phyloP scores from a whole-genome alignment of 768 basidiomycete species.

The Suillus clintonianus region DNA sequence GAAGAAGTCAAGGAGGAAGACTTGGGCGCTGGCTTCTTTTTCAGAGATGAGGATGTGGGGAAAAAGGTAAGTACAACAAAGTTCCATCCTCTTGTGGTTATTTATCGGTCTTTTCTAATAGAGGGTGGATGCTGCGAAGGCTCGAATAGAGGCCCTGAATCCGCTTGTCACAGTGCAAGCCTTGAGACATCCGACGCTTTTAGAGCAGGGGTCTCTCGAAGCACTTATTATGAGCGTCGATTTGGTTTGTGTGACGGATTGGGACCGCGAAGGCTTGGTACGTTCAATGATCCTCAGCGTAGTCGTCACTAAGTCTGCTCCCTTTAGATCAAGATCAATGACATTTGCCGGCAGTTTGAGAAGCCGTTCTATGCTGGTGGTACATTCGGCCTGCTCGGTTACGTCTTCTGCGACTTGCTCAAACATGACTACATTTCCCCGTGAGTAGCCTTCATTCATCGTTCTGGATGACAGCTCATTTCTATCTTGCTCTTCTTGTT shows the following conservation, averaged over 20 bases:
- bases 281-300: slow-evolving; percentile 31
- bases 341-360: slow-evolving; percentile 67
- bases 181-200: slow-evolving; percentile 48
- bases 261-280: slow-evolving; percentile 69
- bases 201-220: slow-evolving; percentile 56
- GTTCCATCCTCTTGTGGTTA: slow-evolving; percentile 29
- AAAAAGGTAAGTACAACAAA: slow-evolving; percentile 66
- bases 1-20: slow-evolving; percentile 80
- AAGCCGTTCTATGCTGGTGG: slow-evolving; percentile 93
- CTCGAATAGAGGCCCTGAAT: slow-evolving; percentile 87
- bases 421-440: slow-evolving; percentile 83
- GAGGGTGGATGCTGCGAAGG: slow-evolving; percentile 84
- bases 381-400: slow-evolving; percentile 87
- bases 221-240: slow-evolving; percentile 67
- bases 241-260: slow-evolving; percentile 86
- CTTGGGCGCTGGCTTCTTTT: slow-evolving; percentile 91
- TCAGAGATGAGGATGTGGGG: slow-evolving; percentile 90
- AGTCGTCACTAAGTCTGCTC: slow-evolving; percentile 9
- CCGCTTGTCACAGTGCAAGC: slow-evolving; percentile 86
- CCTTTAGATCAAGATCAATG: slow-evolving; percentile 73
- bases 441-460: slow-evolving; percentile 48
- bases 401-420: slow-evolving; percentile 92
- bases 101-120: slow-evolving; percentile 44
- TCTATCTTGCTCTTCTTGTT: not conserved
- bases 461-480: not conserved